Conservation (phyloP, 2,329 filamentous ascomycete species). For the Passalora sequoiae region DNA sequence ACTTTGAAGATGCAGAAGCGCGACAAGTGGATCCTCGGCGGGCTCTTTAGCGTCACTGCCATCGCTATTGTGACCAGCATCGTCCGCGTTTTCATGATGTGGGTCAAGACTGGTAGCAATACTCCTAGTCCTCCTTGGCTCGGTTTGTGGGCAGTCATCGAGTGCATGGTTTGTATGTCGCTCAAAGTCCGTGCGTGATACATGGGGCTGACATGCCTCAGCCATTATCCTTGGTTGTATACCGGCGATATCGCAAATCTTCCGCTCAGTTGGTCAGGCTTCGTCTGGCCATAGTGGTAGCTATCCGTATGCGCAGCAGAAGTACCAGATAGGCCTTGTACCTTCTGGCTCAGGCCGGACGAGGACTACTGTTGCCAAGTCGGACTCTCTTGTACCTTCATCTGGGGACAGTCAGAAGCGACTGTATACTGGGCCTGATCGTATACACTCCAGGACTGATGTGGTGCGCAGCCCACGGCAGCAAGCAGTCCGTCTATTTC, state of each 20-base stretch:
- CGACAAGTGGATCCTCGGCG: constrained; percentile 8
- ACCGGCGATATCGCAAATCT: constrained; percentile 12
- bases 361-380: constrained; percentile 2
- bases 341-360: constrained; percentile 1
- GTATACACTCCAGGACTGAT: constrained; percentile 4
- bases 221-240: constrained; percentile 14
- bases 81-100: constrained; percentile 11
- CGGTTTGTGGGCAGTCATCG: constrained; percentile 11
- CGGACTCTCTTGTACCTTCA: not conserved
- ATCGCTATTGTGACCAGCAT: constrained; percentile 9
- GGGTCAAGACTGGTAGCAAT: constrained; percentile 8
- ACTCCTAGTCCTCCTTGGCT: constrained; percentile 12
- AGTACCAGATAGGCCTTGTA: not conserved
- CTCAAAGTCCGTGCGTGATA: not conserved
- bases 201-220: not conserved
- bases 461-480: not conserved
- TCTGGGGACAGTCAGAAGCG: not conserved
- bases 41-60: constrained; percentile 8
- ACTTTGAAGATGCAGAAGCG: constrained; percentile 6
- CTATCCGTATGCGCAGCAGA: not conserved
- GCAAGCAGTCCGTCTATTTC: not conserved
- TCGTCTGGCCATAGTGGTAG: not conserved
- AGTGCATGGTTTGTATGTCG: constrained; percentile 12
- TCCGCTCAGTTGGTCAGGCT: constrained; percentile 2
- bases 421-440: not conserved